phyloP scores from a whole-genome alignment of 768 basidiomycete genomes.

The Pleurotus djamor region DNA sequence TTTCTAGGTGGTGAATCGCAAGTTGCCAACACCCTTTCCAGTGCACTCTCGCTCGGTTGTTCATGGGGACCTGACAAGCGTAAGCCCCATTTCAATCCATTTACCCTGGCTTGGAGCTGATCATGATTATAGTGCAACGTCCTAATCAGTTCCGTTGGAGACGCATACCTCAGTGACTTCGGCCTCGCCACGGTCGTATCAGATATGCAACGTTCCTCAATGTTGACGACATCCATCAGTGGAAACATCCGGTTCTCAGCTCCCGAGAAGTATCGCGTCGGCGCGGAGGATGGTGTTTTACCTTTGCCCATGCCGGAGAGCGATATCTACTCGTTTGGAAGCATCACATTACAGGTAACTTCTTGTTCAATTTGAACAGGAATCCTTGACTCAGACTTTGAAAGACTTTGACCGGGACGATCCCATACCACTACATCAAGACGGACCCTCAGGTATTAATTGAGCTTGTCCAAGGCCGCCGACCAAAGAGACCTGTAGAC shows the following conservation, averaged over 20 bases:
- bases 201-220: conserved; percentile 14
- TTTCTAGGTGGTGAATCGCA: neutral
- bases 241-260: conserved; percentile 3
- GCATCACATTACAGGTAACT: neutral
- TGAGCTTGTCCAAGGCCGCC: neutral
- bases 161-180: conserved; percentile 31
- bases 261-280: neutral
- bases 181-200: conserved; percentile 27
- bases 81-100: conserved; percentile 7
- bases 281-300: neutral
- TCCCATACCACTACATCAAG: conserved; percentile 5
- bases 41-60: conserved; percentile 18
- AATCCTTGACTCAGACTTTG: no score
- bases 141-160: conserved; percentile 27
- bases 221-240: conserved; percentile 18
- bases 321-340: conserved; percentile 6
- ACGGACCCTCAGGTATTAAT: conserved; percentile 3
- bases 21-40: neutral
- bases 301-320: neutral
- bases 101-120: neutral
- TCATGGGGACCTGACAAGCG: conserved; percentile 32
- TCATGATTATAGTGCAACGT: conserved; percentile 25
- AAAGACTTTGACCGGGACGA: neutral
- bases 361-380: neutral
- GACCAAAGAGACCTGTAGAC: neutral